These are phyloP conservation scores for Myochromella boudieri DNA, from an alignment of 768 basidiomycete species.

Conservation along the genomic window DNA sequence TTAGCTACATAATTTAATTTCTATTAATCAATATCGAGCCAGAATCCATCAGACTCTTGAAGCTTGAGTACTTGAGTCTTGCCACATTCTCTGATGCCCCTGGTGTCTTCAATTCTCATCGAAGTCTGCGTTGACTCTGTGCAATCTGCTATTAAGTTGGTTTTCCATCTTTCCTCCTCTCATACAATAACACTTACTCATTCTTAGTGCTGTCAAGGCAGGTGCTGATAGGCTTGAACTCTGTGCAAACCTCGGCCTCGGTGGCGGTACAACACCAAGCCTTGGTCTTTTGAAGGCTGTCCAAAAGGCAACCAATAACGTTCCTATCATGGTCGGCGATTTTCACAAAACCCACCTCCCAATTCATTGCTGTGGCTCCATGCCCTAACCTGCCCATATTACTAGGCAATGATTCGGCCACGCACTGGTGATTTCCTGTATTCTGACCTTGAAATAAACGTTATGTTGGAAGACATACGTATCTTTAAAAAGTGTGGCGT, in stretches of 20 bases:
- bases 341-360: conserved; percentile 4
- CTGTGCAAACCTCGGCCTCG: conserved; percentile 66
- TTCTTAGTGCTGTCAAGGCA: conserved; percentile 60
- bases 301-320: conserved; percentile 41
- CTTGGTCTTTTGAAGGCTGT: conserved; percentile 69
- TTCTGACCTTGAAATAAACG: conserved; percentile 58
- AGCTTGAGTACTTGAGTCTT: neutral
- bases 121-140: conserved; percentile 82
- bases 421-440: conserved; percentile 81
- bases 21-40: neutral
- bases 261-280: conserved; percentile 83
- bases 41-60: neutral
- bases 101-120: conserved; percentile 28
- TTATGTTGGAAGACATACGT: conserved; percentile 75
- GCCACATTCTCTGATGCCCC: neutral
- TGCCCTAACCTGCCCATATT: conserved; percentile 8
- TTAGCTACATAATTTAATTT: too few relatives aligned
- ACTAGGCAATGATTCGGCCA: conserved; percentile 78
- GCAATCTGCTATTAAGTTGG: conserved; percentile 63
- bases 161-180: conserved; percentile 23
- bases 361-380: conserved; percentile 3
- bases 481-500: conserved; percentile 57
- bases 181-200: conserved; percentile 6
- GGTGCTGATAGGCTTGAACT: conserved; percentile 80
- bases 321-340: conserved; percentile 66